Evolutionary conservation across 2,329 filamentous ascomycete genomes (phyloP).

Genomic region (Ophiostoma novo-ulmi): DNA sequence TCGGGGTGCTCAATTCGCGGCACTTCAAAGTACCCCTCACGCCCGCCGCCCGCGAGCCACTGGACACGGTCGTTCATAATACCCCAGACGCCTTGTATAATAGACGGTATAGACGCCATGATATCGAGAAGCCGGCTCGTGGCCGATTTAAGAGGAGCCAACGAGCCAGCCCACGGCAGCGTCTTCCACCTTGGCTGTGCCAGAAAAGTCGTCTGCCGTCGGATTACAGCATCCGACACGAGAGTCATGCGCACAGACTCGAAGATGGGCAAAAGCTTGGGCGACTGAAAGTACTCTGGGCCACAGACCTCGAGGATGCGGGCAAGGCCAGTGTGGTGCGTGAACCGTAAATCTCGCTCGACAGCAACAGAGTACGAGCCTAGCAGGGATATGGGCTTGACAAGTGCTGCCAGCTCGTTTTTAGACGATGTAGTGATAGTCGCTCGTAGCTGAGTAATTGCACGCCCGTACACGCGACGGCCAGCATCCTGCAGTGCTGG

Average conservation of each 20-base stretch:
- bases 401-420: conserved; percentile 24
- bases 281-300: conserved; percentile 29
- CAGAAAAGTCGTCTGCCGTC: conserved; percentile 29
- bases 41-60: conserved; percentile 21
- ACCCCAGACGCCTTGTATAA: conserved; percentile 27
- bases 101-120: conserved; percentile 27
- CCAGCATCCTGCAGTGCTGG: conserved; percentile 24
- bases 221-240: conserved; percentile 30
- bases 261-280: conserved; percentile 29
- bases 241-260: conserved; percentile 30
- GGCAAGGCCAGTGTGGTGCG: conserved; percentile 30
- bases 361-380: conserved; percentile 29
- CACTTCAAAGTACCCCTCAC: background rate
- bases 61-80: conserved; percentile 25
- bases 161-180: conserved; percentile 27
- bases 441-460: conserved; percentile 22
- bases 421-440: conserved; percentile 21
- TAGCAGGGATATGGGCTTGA: conserved; percentile 28
- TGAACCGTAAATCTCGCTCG: conserved; percentile 30
- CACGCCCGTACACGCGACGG: conserved; percentile 23
- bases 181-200: conserved; percentile 29
- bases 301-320: conserved; percentile 31
- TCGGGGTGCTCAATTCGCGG: conserved; percentile 22
- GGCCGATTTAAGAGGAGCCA: conserved; percentile 23
- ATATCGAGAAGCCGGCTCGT: conserved; percentile 29